phyloP scores from a whole-genome alignment of 2,329 filamentous ascomycete genomes.

The Xylariaceae sp. region DNA sequence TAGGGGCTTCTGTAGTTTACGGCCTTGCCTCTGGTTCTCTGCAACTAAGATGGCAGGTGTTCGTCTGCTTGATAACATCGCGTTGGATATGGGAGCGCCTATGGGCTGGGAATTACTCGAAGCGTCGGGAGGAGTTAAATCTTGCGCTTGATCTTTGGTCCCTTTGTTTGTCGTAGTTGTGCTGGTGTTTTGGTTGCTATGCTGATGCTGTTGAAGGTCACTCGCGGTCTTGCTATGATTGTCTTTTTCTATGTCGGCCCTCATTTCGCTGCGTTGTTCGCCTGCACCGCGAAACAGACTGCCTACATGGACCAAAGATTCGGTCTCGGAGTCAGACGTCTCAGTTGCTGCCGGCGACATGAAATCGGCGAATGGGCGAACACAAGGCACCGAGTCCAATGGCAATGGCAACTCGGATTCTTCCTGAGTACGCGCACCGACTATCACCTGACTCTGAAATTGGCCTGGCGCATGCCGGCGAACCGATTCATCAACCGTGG shows the following conservation, averaged over 20 bases:
- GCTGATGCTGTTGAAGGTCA: neutral
- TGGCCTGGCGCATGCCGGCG: neutral
- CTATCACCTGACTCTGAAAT: neutral
- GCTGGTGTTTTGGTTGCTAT: neutral
- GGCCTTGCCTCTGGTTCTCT: neutral
- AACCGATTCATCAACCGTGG: neutral
- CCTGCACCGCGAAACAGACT: neutral
- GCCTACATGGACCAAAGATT: neutral
- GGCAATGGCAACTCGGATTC: neutral
- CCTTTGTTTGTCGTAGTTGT: neutral
- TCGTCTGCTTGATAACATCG: neutral
- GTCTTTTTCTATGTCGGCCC: neutral
- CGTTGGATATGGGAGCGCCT: neutral
- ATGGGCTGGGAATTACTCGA: neutral
- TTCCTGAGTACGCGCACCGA: neutral
- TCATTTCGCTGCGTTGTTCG: neutral
- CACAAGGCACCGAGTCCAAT: neutral
- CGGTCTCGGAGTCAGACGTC: neutral
- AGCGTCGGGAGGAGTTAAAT: too few species aligned
- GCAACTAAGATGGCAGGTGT: neutral
- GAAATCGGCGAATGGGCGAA: conserved; percentile 13
- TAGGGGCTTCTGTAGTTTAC: neutral
- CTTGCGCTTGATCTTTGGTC: neutral
- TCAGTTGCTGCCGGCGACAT: neutral
- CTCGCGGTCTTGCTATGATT: too few species aligned